These are phyloP conservation scores for Boeremia lycopersici DNA, from an alignment of 2,329 filamentous ascomycete species.

Conservation along the genomic window DNA sequence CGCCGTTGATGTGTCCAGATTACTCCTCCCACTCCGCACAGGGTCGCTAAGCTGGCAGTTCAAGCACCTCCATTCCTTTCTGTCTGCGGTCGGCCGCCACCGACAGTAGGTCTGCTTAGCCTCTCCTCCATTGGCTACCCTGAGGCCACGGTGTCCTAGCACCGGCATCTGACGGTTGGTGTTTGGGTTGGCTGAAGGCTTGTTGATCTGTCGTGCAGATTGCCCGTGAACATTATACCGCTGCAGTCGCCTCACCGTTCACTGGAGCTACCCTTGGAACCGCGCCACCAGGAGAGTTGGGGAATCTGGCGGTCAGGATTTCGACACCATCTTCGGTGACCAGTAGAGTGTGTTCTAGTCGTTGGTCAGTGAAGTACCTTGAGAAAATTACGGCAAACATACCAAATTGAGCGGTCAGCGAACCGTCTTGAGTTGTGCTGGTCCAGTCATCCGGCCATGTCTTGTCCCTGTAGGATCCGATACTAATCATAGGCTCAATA, in stretches of 20 bases:
- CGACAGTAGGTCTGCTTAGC: not conserved
- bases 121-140: not conserved
- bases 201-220: not conserved
- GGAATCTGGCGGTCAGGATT: conserved; percentile 74
- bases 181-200: not conserved
- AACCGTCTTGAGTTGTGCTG: conserved; percentile 88
- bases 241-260: conserved; percentile 33
- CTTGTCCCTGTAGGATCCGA: conserved; percentile 88
- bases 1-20: not conserved
- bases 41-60: not conserved
- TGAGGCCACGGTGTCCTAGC: conserved; percentile 6
- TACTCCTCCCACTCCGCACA: not conserved
- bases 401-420: conserved; percentile 91
- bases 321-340: conserved; percentile 85
- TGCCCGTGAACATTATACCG: conserved; percentile 12
- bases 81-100: not conserved
- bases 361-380: conserved; percentile 1
- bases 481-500: conserved; percentile 97
- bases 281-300: conserved; percentile 76
- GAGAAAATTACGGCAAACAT: conserved; percentile 39
- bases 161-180: not conserved
- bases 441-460: conserved; percentile 99
- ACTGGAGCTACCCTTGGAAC: conserved; percentile 60
- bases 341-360: conserved; percentile 76
- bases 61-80: not conserved